These are phyloP conservation scores for Jamesozyma lodderae DNA, from an alignment of 805 yeast species.

Conservation along the genomic window DNA sequence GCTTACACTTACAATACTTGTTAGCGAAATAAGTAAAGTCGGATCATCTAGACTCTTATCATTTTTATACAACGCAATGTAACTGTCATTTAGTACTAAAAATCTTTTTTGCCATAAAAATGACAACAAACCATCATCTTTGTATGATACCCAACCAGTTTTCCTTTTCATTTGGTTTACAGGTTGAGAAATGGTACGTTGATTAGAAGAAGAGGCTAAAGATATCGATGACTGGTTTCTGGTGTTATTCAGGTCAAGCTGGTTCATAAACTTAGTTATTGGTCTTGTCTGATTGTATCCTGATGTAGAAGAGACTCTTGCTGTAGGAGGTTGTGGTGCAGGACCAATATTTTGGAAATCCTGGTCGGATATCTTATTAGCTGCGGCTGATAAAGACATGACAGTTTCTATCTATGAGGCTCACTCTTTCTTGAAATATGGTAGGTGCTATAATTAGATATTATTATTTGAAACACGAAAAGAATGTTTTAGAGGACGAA, in stretches of 20 bases:
- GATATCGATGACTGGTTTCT: background rate
- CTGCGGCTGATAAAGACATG: slow-evolving; percentile 41
- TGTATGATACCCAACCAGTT: slow-evolving; percentile 80
- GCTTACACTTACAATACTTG: slow-evolving; percentile 53
- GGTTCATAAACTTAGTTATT: slow-evolving; percentile 28
- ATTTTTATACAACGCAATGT: slow-evolving; percentile 63
- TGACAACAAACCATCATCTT: slow-evolving; percentile 83
- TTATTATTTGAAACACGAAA: too few relatives aligned
- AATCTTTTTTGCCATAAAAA: slow-evolving; percentile 90
- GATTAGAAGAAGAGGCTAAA: slow-evolving; percentile 1
- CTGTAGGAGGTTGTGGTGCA: slow-evolving; percentile 44
- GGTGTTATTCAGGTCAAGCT: slow-evolving; percentile 30
- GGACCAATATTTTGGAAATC: slow-evolving; percentile 50
- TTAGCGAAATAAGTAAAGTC: slow-evolving; percentile 44
- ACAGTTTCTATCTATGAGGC: too few relatives aligned
- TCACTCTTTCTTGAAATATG: too few relatives aligned
- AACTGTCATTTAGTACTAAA: slow-evolving; percentile 66
- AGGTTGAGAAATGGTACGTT: slow-evolving; percentile 9
- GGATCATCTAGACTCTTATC: slow-evolving; percentile 43
- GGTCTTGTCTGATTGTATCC: slow-evolving; percentile 31
- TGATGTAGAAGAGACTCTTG: slow-evolving; percentile 12
- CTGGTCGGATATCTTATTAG: slow-evolving; percentile 35
- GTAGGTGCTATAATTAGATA: too few relatives aligned
- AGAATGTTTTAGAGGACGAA: too few relatives aligned
- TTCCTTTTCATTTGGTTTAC: slow-evolving; percentile 17